Conservation (phyloP, 176 grass and related monocot species). For the Tuctoria greenei region DNA sequence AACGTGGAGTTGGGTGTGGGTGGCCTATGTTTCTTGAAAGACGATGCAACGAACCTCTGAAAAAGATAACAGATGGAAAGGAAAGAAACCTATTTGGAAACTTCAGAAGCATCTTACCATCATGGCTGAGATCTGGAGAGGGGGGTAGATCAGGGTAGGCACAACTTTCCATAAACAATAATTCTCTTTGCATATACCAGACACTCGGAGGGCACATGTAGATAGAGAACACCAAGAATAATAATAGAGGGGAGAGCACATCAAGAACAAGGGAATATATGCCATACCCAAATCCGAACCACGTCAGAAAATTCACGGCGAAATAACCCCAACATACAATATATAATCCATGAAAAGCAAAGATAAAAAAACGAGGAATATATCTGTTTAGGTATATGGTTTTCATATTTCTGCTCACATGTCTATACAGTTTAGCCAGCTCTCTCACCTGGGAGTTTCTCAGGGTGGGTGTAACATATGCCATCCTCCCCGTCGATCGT, state of each 20-base stretch:
- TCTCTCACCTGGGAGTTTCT: slow-evolving; percentile 89
- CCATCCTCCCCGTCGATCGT: slow-evolving; percentile 96
- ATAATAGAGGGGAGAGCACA: slow-evolving; percentile 52
- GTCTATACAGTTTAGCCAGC: slow-evolving; percentile 11
- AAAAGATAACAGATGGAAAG: slow-evolving; percentile 49
- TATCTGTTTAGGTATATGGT: slow-evolving; percentile 35
- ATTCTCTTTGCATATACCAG: slow-evolving; percentile 70
- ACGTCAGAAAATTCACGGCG: slow-evolving; percentile 35
- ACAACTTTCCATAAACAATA: slow-evolving; percentile 75
- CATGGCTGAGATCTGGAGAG: slow-evolving; percentile 45
- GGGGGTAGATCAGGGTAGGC: slow-evolving; percentile 50
- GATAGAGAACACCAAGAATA: slow-evolving; percentile 49
- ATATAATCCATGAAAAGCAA: slow-evolving; percentile 44
- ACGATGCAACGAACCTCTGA: slow-evolving; percentile 62
- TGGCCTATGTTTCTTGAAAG: slow-evolving; percentile 71
- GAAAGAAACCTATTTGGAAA: slow-evolving; percentile 82
- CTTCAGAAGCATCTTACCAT: slow-evolving; percentile 82
- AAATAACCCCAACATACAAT: slow-evolving; percentile 48
- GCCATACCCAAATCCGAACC: slow-evolving; percentile 61
- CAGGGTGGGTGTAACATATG: slow-evolving; percentile 99
- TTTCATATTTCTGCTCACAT: slow-evolving; percentile 30
- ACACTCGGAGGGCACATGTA: slow-evolving; percentile 53
- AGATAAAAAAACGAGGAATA: slow-evolving; percentile 45
- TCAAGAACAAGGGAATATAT: slow-evolving; percentile 66
- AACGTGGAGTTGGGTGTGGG: slow-evolving; percentile 43